Conservation (phyloP, 2,329 filamentous ascomycete species). For the Fusarium pseudocircinatum region DNA sequence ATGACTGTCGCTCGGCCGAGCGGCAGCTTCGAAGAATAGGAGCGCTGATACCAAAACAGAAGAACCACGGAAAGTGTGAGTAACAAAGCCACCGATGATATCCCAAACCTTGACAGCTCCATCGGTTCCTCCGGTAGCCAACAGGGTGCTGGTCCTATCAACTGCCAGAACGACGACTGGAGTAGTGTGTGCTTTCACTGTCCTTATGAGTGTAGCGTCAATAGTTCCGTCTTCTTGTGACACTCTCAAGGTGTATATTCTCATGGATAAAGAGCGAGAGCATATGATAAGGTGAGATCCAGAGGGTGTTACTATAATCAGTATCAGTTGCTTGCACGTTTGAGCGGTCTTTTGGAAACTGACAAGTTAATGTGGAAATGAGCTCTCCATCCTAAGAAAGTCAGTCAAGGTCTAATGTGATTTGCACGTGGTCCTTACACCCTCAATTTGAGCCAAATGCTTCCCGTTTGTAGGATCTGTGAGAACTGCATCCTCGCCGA, state of each 20-base stretch:
- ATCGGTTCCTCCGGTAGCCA: constrained; percentile 93
- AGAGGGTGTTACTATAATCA: constrained; percentile 77
- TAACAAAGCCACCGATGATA: constrained; percentile 87
- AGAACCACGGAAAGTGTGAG: constrained; percentile 94
- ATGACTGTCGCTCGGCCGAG: constrained; percentile 47
- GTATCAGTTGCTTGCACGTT: constrained; percentile 23
- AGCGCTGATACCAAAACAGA: constrained; percentile 91
- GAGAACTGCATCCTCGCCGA: constrained; percentile 92
- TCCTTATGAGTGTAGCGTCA: constrained; percentile 75
- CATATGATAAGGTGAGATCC: constrained; percentile 89
- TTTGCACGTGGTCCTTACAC: constrained; percentile 61
- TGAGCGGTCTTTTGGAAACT: constrained; percentile 18
- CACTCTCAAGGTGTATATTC: constrained; percentile 79
- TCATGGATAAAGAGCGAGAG: constrained; percentile 95
- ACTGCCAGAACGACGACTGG: constrained; percentile 88
- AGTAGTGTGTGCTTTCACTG: constrained; percentile 88
- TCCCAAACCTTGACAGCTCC: constrained; percentile 98
- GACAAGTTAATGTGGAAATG: constrained; percentile 78
- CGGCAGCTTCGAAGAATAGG: constrained; percentile 84
- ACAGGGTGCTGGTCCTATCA: constrained; percentile 85
- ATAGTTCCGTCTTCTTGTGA: constrained; percentile 67
- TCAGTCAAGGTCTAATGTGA: constrained; percentile 24
- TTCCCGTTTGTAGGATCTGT: constrained; percentile 85
- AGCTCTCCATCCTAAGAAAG: constrained; percentile 74
- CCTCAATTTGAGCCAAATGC: constrained; percentile 87